phyloP scores from a whole-genome alignment of 108 stramenopile genomes.

The Cyclotella kingstonii region DNA sequence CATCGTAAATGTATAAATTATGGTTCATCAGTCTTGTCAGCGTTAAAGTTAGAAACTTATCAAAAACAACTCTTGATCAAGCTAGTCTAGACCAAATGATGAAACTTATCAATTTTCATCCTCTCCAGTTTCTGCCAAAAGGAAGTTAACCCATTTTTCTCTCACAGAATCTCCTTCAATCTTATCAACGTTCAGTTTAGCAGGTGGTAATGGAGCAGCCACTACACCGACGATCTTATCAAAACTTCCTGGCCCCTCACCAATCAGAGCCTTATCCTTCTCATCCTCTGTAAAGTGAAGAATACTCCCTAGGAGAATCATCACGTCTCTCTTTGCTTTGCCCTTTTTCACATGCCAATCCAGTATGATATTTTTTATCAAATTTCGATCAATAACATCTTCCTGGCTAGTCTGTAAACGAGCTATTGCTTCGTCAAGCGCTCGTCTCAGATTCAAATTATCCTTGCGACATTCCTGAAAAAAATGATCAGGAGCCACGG shows the following conservation, averaged over 20 bases:
- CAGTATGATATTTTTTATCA: conserved; percentile 89
- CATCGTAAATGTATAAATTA: background rate
- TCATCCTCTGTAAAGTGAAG: conserved; percentile 87
- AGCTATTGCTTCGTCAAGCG: conserved; percentile 85
- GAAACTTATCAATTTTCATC: background rate
- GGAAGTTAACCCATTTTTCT: conserved; percentile 85
- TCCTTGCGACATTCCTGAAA: conserved; percentile 56
- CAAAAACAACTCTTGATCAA: background rate
- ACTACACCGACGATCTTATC: conserved; percentile 60
- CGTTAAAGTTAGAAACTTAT: background rate
- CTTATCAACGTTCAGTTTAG: conserved; percentile 71
- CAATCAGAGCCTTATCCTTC: conserved; percentile 69
- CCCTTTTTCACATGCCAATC: conserved; percentile 80
- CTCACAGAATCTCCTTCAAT: conserved; percentile 82
- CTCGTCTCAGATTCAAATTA: conserved; percentile 69
- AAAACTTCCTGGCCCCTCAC: conserved; percentile 42
- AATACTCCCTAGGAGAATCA: conserved; percentile 80
- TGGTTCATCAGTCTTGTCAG: background rate
- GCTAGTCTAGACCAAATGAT: background rate
- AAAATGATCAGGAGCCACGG: background rate
- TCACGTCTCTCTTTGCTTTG: conserved; percentile 73
- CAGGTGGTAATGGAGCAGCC: conserved; percentile 73
- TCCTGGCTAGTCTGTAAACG: conserved; percentile 86
- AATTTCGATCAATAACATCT: conserved; percentile 81
- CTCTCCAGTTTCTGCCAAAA: conserved; percentile 84